Evolutionary conservation across 2,329 filamentous ascomycete genomes (phyloP).

Genomic region (Didymella keratinophila): DNA sequence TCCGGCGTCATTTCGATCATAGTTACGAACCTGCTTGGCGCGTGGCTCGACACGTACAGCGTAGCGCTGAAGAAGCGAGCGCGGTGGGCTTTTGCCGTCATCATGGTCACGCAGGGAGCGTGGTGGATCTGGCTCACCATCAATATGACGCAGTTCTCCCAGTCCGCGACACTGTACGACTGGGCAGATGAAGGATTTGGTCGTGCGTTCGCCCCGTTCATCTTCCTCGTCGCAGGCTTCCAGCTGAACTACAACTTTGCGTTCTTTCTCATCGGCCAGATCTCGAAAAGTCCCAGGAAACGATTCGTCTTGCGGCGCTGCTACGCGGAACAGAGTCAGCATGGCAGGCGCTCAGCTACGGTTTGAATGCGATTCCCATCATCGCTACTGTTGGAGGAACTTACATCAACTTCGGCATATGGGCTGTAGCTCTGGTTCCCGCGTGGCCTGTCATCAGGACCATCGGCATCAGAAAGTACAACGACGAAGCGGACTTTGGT

Average conservation of each 20-base stretch:
- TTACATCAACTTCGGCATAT: slow-evolving; percentile 73
- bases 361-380: slow-evolving; percentile 65
- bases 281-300: slow-evolving; percentile 67
- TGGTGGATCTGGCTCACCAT: slow-evolving; percentile 76
- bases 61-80: slow-evolving; percentile 62
- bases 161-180: slow-evolving; percentile 66
- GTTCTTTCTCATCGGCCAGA: slow-evolving; percentile 72
- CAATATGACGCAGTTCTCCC: slow-evolving; percentile 65
- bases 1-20: slow-evolving; percentile 52
- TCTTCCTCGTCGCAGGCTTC: slow-evolving; percentile 71
- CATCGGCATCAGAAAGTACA: slow-evolving; percentile 52
- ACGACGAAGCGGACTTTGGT: slow-evolving; percentile 29
- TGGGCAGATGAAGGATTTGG: slow-evolving; percentile 70
- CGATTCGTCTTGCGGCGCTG: slow-evolving; percentile 70
- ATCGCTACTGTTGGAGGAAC: slow-evolving; percentile 70
- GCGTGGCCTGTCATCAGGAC: slow-evolving; percentile 70
- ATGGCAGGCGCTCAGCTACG: slow-evolving; percentile 75
- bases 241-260: slow-evolving; percentile 75
- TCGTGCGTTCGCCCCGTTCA: slow-evolving; percentile 68
- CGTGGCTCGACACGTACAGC: slow-evolving; percentile 66
- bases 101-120: slow-evolving; percentile 65
- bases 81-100: slow-evolving; percentile 61
- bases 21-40: slow-evolving; percentile 67
- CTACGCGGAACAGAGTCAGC: slow-evolving; percentile 74
- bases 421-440: slow-evolving; percentile 67